phyloP scores from a whole-genome alignment of 495 filamentous ascomycete species.

The Staphylotrichum longicolle region DNA sequence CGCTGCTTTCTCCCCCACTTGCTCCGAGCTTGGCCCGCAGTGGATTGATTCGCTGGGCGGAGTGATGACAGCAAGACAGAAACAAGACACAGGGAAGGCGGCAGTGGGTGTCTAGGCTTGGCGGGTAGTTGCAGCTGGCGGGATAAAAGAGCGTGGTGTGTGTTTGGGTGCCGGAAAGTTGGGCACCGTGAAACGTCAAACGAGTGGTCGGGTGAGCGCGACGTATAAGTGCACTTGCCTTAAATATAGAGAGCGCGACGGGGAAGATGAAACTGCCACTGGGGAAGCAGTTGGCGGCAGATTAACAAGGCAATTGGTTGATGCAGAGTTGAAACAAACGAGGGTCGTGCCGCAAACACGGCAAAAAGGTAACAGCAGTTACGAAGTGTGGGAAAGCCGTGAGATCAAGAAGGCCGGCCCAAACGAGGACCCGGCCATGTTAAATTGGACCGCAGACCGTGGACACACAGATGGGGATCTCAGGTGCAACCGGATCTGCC shows the following conservation, averaged over 20 bases:
- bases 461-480: slow-evolving; percentile 7
- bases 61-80: slow-evolving; percentile 14
- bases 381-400: not conserved
- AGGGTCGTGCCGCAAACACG: slow-evolving; percentile 17
- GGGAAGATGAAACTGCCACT: slow-evolving; percentile 5
- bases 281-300: not conserved
- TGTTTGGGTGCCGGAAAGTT: slow-evolving; percentile 2
- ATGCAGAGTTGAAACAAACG: not conserved
- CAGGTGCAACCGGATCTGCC: slow-evolving; percentile 9
- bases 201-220: slow-evolving; percentile 1
- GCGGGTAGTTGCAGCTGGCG: slow-evolving; percentile 15
- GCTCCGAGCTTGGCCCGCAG: slow-evolving; percentile 19
- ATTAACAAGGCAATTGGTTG: not conserved
- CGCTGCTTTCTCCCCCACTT: slow-evolving; percentile 14
- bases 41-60: slow-evolving; percentile 21
- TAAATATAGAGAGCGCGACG: slow-evolving; percentile 2
- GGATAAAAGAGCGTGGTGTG: slow-evolving; percentile 1
- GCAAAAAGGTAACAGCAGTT: slow-evolving; percentile 5
- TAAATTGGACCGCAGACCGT: slow-evolving; percentile 16
- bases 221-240: slow-evolving; percentile 8
- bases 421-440: slow-evolving; percentile 16
- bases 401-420: not conserved
- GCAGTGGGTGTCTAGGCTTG: not conserved
- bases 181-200: slow-evolving; percentile 14
- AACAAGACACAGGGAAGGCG: not conserved